Percentiles rank a stretch among this genome's conserved stretches.
Conservation (phyloP, 2,329 filamentous ascomycete genomes). For the Exophiala viscosa region DNA sequence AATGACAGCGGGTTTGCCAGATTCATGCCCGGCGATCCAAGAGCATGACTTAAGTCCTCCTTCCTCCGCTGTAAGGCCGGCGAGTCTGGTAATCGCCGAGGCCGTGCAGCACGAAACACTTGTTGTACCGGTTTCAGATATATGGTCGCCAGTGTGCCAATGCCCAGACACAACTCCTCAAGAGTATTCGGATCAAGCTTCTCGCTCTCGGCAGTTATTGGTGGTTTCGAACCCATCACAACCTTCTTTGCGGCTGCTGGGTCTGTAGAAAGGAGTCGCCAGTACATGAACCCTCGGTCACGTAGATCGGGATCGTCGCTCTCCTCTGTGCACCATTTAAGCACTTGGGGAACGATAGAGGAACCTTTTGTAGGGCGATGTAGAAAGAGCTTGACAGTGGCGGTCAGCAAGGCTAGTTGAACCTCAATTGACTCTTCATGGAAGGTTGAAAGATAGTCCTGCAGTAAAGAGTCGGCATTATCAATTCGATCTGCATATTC, state of each 20-base stretch:
- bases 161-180: slow-evolving; percentile 95
- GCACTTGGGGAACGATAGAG: slow-evolving; percentile 84
- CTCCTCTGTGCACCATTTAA: slow-evolving; percentile 98
- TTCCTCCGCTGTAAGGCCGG: slow-evolving; percentile 76
- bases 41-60: slow-evolving; percentile 44
- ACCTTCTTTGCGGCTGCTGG: slow-evolving; percentile 79
- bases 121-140: slow-evolving; percentile 97
- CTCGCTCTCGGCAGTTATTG: slow-evolving; percentile 94
- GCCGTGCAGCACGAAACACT: slow-evolving; percentile 85
- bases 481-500: slow-evolving; percentile 97
- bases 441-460: slow-evolving; percentile 93
- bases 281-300: slow-evolving; percentile 98
- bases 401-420: slow-evolving; percentile 87
- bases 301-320: slow-evolving; percentile 98
- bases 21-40: slow-evolving; percentile 21
- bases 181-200: slow-evolving; percentile 85
- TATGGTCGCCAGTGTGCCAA: slow-evolving; percentile 92
- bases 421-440: slow-evolving; percentile 93
- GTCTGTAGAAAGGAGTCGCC: slow-evolving; percentile 90
- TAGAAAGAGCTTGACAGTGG: slow-evolving; percentile 96
- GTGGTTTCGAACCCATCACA: slow-evolving; percentile 95
- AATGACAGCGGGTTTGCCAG: slow-evolving; percentile 29
- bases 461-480: slow-evolving; percentile 87
- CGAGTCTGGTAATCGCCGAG: slow-evolving; percentile 72
- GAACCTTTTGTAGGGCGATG: slow-evolving; percentile 93